A percentile compares a stretch with the other conserved stretches of the same genome.
Conservation (phyloP, 2,329 filamentous ascomycete species). For the Coniella vitis region DNA sequence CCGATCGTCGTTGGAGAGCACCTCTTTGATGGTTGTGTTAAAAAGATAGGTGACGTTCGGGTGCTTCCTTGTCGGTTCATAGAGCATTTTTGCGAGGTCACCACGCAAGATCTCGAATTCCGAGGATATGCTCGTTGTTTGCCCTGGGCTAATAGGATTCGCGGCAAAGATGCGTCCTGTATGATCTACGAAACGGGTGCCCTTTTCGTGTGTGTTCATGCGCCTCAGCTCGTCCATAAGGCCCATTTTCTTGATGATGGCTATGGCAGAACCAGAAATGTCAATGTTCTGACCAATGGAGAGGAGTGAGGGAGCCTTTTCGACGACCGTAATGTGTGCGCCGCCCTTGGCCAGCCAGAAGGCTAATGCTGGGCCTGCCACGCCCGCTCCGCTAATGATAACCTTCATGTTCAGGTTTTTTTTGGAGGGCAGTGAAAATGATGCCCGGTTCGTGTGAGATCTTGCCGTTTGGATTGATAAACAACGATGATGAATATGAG, state of each 20-base stretch:
- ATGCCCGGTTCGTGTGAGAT: no score
- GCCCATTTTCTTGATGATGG: constrained; percentile 44
- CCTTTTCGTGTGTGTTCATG: constrained; percentile 19
- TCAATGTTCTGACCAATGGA: constrained; percentile 47
- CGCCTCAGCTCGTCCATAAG: constrained; percentile 28
- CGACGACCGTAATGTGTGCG: constrained; percentile 34
- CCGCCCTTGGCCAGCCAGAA: constrained; percentile 38
- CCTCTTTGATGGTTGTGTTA: constrained; percentile 27
- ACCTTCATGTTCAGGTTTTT: constrained; percentile 12
- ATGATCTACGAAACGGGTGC: constrained; percentile 38
- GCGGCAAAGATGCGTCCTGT: constrained; percentile 33
- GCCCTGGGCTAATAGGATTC: constrained; percentile 27
- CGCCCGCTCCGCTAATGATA: constrained; percentile 28
- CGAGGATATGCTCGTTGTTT: constrained; percentile 37
- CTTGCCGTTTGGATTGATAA: no score
- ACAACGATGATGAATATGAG: no score
- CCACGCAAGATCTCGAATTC: constrained; percentile 56
- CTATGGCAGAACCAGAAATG: constrained; percentile 41
- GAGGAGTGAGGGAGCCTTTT: constrained; percentile 34
- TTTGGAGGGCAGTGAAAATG: no score
- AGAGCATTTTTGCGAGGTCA: constrained; percentile 43
- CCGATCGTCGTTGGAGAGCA: constrained; percentile 31
- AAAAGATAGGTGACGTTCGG: constrained; percentile 21
- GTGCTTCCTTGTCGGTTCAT: constrained; percentile 29
- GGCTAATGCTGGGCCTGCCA: constrained; percentile 36